Conservation (phyloP, 106 monocot species). For the Allium cepa region DNA sequence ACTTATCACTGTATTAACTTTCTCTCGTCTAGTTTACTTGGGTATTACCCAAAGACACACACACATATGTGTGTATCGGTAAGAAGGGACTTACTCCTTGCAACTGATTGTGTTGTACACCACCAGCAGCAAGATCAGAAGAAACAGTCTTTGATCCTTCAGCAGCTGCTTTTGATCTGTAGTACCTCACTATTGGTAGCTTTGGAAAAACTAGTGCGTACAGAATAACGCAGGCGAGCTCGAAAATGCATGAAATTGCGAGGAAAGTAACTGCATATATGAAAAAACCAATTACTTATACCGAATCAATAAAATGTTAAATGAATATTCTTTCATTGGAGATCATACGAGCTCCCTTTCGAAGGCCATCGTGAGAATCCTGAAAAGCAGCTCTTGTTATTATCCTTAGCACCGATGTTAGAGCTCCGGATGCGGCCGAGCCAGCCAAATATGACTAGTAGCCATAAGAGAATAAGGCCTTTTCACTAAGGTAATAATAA, state of each 20-base stretch:
- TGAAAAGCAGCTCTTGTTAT: constrained; percentile 48
- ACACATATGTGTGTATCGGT: neutral
- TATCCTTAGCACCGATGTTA: constrained; percentile 47
- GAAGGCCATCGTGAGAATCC: too few species aligned
- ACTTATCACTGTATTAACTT: too few species aligned
- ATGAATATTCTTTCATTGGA: too few species aligned
- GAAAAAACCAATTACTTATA: neutral
- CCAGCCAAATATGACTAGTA: constrained; percentile 46
- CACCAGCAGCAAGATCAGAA: constrained; percentile 75
- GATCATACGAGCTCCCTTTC: too few species aligned
- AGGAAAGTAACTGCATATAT: constrained; percentile 44
- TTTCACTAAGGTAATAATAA: too few species aligned
- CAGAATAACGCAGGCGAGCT: constrained; percentile 63
- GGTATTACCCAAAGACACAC: too few species aligned
- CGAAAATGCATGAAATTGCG: constrained; percentile 43
- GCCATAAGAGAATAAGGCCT: too few species aligned
- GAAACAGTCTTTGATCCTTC: constrained; percentile 67
- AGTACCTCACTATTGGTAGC: constrained; percentile 20
- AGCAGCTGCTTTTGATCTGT: constrained; percentile 44
- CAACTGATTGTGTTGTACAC: constrained; percentile 20
- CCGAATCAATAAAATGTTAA: too few species aligned
- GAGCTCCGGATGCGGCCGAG: constrained; percentile 43
- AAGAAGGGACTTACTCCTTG: constrained; percentile 9
- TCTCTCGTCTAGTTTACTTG: too few species aligned
- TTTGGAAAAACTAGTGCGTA: constrained; percentile 63